Base-by-base conservation (phyloP, 108 stramenopile species). In the Discostella stelligeroides region DNA sequence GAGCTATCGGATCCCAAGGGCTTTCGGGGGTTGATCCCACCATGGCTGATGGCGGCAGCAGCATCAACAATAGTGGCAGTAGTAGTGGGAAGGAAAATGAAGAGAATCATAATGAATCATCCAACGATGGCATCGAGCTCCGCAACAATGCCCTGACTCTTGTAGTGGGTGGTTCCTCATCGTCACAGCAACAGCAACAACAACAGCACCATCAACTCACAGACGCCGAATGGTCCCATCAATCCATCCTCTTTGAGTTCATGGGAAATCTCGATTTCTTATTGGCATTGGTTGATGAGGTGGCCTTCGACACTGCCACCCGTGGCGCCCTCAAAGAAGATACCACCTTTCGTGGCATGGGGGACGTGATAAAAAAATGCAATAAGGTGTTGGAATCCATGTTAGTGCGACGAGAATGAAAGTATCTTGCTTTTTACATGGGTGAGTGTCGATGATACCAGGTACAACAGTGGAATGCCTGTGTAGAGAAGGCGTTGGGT, bases 361-460 rank as follows among this genome's bases (percentile, higher is more conserved):
- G 92, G 14, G 92, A 93, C 78, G 92, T 93, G 7, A 93, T 93
- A 66, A 93, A 90, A 65, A 90, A 88, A 60, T 90, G 92, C 59
- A 93, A 93, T 68, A 85, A 86, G 76, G 88, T 93, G 6, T 56
- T 93, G 64, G 92, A 93, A 55, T 78, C 77, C 23, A 90, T 93
- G 92, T 61, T 93, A 14, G 89, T 93, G 2, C 61, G 87, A 28
- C 61, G 92, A 28, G 92, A 93, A 53, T 66, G 88, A 13, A 83
- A 86, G 46, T 93, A 93, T 67, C 1, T 75, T 94, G 25, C 82
- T 91, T 66, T 88, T 91, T 67, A 84, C 88, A 9, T 67, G 91
- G 24, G 86, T 85, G 20, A 76, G 80, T 13, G 74, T 85, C 5
- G 42, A 64, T 21, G 88, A 91, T 60, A 24, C 54, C 3, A 86